Conservation (phyloP, 2,329 filamentous ascomycete species). For the Trichoderma endophyticum region DNA sequence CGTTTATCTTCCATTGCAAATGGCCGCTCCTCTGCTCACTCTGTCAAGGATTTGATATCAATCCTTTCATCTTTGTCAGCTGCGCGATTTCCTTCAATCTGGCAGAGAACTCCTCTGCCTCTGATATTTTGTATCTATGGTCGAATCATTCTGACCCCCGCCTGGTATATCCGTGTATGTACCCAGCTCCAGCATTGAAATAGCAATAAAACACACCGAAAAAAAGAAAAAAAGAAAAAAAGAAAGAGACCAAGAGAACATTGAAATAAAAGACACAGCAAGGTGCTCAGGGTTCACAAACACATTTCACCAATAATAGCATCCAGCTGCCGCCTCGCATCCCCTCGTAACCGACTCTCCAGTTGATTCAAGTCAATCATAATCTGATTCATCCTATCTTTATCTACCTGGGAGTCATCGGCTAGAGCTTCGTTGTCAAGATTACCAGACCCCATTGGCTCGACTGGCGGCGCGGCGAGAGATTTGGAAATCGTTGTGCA, state of each 20-base stretch:
- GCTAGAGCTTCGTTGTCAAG: not conserved
- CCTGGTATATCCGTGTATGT: not conserved
- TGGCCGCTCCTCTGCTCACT: too few species aligned
- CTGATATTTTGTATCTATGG: too few species aligned
- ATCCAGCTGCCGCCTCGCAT: conserved; percentile 1
- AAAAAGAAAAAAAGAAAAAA: too few species aligned
- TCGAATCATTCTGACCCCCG: not conserved
- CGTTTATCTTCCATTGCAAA: too few species aligned
- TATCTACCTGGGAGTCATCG: not conserved
- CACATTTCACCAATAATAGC: not conserved
- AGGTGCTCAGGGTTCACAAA: not conserved
- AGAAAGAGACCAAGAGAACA: too few species aligned
- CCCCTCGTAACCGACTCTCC: not conserved
- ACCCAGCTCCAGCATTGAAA: not conserved
- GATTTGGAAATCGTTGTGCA: not conserved
- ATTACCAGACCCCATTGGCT: not conserved
- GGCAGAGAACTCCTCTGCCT: too few species aligned
- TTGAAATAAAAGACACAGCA: too few species aligned
- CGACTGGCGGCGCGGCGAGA: not conserved
- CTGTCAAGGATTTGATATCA: not conserved
- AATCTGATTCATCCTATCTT: not conserved
- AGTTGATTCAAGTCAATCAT: not conserved
- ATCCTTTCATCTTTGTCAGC: not conserved
- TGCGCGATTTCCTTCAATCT: not conserved
- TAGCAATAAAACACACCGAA: too few species aligned